These are phyloP conservation scores for Globomyces pollinis-pini DNA, from an alignment of 192 early-diverging fungal species.

Conservation along the genomic window DNA sequence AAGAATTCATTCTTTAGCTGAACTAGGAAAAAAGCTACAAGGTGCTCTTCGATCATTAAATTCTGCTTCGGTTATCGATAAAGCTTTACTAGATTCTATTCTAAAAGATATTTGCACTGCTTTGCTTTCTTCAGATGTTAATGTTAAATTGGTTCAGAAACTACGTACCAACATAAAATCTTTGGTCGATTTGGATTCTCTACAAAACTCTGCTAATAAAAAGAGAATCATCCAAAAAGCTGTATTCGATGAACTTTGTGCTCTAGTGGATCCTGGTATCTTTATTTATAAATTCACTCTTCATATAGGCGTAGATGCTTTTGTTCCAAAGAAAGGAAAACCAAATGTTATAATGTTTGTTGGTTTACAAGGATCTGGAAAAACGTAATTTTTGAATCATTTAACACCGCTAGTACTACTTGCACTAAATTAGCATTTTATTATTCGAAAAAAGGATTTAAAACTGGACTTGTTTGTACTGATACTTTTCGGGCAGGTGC, in stretches of 20 bases:
- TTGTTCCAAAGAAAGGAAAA: constrained; percentile 75
- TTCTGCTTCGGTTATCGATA: constrained; percentile 80
- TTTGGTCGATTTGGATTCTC: constrained; percentile 72
- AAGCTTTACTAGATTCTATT: constrained; percentile 49
- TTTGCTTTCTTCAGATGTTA: constrained; percentile 86
- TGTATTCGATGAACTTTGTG: constrained; percentile 82
- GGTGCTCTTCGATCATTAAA: constrained; percentile 66
- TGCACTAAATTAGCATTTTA: constrained; percentile 91
- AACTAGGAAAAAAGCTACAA: constrained; percentile 85
- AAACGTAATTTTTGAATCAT: constrained; percentile 61
- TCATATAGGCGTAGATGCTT: constrained; percentile 79
- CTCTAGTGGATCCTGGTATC: constrained; percentile 75
- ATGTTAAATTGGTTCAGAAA: constrained; percentile 72
- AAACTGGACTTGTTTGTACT: constrained; percentile 83
- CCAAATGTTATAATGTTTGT: constrained; percentile 95
- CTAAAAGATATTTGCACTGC: constrained; percentile 81
- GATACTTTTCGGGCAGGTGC: constrained; percentile 98
- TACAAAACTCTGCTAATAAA: constrained; percentile 78
- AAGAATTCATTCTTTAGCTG: too few species aligned
- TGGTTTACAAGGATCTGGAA: constrained; percentile 90
- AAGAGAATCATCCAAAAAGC: constrained; percentile 60
- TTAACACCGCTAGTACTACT: constrained; percentile 48
- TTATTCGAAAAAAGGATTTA: constrained; percentile 92
- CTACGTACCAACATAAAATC: constrained; percentile 82
- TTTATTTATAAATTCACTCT: too few species aligned